A percentile compares a stretch with the other conserved stretches of the same genome.
Conservation (phyloP, 805 yeast species). For the Gaillardinia entomophila region DNA sequence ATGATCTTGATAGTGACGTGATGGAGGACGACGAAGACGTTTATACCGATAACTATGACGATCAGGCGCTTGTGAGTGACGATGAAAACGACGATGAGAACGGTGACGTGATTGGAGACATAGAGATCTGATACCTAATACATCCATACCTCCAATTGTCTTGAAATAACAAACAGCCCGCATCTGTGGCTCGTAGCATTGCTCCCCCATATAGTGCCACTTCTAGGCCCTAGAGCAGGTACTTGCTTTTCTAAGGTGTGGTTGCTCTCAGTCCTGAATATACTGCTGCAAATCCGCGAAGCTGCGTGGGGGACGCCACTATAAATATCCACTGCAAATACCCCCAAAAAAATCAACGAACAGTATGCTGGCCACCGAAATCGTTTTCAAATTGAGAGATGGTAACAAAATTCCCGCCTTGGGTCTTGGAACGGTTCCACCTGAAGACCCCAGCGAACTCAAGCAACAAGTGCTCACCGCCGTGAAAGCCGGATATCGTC, state of each 20-base stretch:
- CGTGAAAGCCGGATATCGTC: slow-evolving; percentile 42
- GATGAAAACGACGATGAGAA: slow-evolving; percentile 14
- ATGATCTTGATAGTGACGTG: slow-evolving; percentile 4
- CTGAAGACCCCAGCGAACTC: slow-evolving; percentile 22
- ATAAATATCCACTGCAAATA: too few species aligned
- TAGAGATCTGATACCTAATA: slow-evolving; percentile 20
- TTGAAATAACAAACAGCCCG: neutral
- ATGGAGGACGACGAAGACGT: slow-evolving; percentile 8
- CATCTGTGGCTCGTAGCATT: neutral
- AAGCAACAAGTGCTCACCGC: slow-evolving; percentile 31
- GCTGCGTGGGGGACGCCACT: too few species aligned
- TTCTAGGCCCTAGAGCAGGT: neutral
- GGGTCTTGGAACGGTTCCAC: slow-evolving; percentile 52
- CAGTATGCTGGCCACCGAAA: slow-evolving; percentile 34
- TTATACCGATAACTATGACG: slow-evolving; percentile 7
- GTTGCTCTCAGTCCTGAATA: too few species aligned
- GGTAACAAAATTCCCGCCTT: slow-evolving; percentile 60
- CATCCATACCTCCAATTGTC: neutral
- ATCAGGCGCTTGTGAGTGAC: slow-evolving; percentile 11
- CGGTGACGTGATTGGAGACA: slow-evolving; percentile 32
- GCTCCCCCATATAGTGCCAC: neutral
- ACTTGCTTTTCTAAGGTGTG: neutral
- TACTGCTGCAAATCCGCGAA: too few species aligned
- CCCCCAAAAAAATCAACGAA: too few species aligned
- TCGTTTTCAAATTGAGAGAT: slow-evolving; percentile 44